Evolutionary conservation across 1,284 basidiomycete genomes (phyloP).

Genomic region (Trichosporon asahii): DNA sequence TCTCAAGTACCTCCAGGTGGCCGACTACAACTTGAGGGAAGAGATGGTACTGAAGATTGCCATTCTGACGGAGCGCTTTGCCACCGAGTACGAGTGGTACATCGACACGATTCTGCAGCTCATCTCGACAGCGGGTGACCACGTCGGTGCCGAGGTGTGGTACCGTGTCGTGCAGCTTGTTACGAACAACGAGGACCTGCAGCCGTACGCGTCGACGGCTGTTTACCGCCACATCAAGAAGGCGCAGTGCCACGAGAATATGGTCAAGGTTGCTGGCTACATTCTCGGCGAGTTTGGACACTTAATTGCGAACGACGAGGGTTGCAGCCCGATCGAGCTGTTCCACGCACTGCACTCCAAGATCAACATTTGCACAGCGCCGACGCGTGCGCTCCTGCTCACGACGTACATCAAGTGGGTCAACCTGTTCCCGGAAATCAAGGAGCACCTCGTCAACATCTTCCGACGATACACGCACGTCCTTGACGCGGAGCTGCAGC

Average conservation of each 20-base stretch:
- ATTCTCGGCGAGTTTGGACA: constrained; percentile 97
- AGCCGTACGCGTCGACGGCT: constrained; percentile 91
- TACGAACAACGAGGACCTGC: constrained; percentile 95
- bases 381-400: constrained; percentile 85
- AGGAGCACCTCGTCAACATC: constrained; percentile 85
- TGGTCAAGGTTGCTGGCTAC: constrained; percentile 97
- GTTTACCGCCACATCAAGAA: constrained; percentile 85
- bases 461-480: constrained; percentile 98
- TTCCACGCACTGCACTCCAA: constrained; percentile 92
- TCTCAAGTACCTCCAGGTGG: constrained; percentile 84
- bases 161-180: constrained; percentile 98
- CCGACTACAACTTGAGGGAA: constrained; percentile 92
- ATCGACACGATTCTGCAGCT: constrained; percentile 93
- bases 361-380: constrained; percentile 87
- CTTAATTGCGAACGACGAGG: constrained; percentile 89
- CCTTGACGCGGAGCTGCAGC: constrained; percentile 95
- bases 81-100: constrained; percentile 61
- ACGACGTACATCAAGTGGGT: constrained; percentile 96
- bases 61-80: constrained; percentile 95
- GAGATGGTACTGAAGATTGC: constrained; percentile 99
- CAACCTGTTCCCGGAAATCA: constrained; percentile 98
- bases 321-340: constrained; percentile 90
- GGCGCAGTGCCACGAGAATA: constrained; percentile 89
- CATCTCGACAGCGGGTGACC: constrained; percentile 93
- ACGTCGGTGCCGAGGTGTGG: constrained; percentile 99